phyloP scores from a whole-genome alignment of 495 filamentous ascomycete species.

The Xylaria telfairii region DNA sequence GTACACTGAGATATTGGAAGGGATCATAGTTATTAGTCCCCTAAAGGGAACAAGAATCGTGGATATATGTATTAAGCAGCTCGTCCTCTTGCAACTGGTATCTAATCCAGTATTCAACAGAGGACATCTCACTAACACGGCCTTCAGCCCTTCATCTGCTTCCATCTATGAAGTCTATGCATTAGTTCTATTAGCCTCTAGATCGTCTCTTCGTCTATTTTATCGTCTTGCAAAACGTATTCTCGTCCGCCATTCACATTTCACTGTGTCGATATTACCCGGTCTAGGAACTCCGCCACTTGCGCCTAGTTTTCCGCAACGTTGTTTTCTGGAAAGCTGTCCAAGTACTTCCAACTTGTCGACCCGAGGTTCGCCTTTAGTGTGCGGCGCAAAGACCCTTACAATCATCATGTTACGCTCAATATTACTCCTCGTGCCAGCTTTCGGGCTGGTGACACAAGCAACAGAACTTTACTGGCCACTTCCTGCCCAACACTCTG shows the following conservation, averaged over 20 bases:
- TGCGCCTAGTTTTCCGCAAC: neutral
- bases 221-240: neutral
- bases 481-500: constrained; percentile 17
- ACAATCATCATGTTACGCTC: constrained; percentile 16
- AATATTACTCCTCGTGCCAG: constrained; percentile 21
- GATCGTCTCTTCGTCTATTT: neutral
- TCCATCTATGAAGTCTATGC: neutral
- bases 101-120: neutral
- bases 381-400: neutral
- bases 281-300: neutral
- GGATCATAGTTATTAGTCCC: neutral
- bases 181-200: constrained; percentile 9
- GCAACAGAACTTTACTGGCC: constrained; percentile 26
- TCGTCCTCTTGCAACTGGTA: neutral
- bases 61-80: constrained; percentile 16
- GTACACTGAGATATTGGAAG: constrained; percentile 13
- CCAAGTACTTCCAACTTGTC: neutral
- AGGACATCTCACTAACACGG: neutral
- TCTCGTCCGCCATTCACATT: neutral
- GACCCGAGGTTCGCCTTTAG: neutral
- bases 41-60: neutral
- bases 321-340: constrained; percentile 1
- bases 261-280: neutral
- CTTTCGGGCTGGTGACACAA: constrained; percentile 21
- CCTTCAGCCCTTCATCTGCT: neutral